Conservation (phyloP, 805 yeast species). For the Teunomyces cretensis region DNA sequence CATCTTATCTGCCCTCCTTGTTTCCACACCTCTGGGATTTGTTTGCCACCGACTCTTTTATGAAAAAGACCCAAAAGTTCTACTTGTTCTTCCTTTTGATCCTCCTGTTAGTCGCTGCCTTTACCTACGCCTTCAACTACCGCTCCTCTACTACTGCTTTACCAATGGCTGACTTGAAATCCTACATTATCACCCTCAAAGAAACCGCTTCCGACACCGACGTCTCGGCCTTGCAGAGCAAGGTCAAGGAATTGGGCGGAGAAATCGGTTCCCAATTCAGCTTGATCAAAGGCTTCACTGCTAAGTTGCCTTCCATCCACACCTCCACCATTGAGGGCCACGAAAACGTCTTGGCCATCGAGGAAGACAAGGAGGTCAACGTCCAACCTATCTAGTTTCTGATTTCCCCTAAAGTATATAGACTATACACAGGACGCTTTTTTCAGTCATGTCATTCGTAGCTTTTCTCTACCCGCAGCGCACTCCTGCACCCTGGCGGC, state of each 20-base stretch:
- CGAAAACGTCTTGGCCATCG: constrained; percentile 56
- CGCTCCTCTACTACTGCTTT: not conserved
- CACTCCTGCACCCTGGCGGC: constrained; percentile 5
- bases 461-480: no score
- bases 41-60: constrained; percentile 3
- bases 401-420: not conserved
- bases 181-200: constrained; percentile 46
- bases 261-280: constrained; percentile 58
- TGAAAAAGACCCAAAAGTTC: constrained; percentile 5
- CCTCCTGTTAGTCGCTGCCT: constrained; percentile 8
- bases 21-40: not conserved
- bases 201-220: constrained; percentile 44
- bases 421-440: not conserved
- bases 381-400: constrained; percentile 24
- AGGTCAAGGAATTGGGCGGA: constrained; percentile 56
- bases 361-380: constrained; percentile 67
- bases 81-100: constrained; percentile 4
- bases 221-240: constrained; percentile 44
- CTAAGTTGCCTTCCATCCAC: constrained; percentile 57
- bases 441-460: not conserved
- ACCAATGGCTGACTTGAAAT: constrained; percentile 31
- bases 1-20: not conserved
- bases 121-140: constrained; percentile 3
- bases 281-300: constrained; percentile 66
- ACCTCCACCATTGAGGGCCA: constrained; percentile 46